Conservation (phyloP, 352 stramenopile genomes). For the Albugo candida region DNA sequence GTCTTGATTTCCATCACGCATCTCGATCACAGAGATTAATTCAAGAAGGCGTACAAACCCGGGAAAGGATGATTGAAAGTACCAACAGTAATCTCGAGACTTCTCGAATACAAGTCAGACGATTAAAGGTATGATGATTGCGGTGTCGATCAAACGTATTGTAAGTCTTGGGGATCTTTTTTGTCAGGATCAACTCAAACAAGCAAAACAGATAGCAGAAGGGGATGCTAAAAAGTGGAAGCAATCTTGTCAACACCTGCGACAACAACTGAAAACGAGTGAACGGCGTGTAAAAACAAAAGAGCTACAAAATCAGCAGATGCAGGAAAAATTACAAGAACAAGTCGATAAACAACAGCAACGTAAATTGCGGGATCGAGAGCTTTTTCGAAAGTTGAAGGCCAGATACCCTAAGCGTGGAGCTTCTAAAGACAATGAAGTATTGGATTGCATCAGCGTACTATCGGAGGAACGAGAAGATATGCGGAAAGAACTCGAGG, state of each 20-base stretch:
- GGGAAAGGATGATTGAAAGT: slow-evolving; percentile 32
- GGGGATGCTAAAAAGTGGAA: slow-evolving; percentile 36
- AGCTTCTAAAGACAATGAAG: slow-evolving; percentile 35
- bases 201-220: slow-evolving; percentile 24
- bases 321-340: slow-evolving; percentile 68
- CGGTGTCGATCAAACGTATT: background rate
- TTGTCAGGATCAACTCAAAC: slow-evolving; percentile 22
- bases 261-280: slow-evolving; percentile 74
- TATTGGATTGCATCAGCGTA: slow-evolving; percentile 42
- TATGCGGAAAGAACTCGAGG: slow-evolving; percentile 50
- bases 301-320: slow-evolving; percentile 51
- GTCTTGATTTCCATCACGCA: slow-evolving; percentile 41
- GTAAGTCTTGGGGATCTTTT: slow-evolving; percentile 1
- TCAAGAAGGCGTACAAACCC: slow-evolving; percentile 20
- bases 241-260: slow-evolving; percentile 30
- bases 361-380: slow-evolving; percentile 30
- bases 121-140: slow-evolving; percentile 21
- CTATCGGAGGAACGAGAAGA: slow-evolving; percentile 55
- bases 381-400: slow-evolving; percentile 42
- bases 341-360: slow-evolving; percentile 52
- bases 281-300: slow-evolving; percentile 78
- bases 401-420: slow-evolving; percentile 35
- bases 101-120: slow-evolving; percentile 28
- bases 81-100: slow-evolving; percentile 20
- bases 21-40: slow-evolving; percentile 26